These are phyloP conservation scores for Fusarium sp. DNA, from an alignment of 2,329 filamentous ascomycete species.

Conservation along the genomic window DNA sequence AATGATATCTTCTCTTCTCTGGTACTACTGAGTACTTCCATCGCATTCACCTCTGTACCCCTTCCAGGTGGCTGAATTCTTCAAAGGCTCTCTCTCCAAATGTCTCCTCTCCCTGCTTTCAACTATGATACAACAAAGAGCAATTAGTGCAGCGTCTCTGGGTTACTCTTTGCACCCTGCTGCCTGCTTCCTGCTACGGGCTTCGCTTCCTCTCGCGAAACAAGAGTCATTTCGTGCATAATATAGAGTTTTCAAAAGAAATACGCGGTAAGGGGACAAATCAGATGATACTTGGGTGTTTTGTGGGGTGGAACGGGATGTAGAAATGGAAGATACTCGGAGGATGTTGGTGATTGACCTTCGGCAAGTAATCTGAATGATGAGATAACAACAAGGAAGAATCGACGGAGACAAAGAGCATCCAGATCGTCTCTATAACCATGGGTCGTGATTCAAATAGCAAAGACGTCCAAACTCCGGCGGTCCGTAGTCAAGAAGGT, in stretches of 20 bases:
- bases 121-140: conserved; percentile 43
- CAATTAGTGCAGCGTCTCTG: conserved; percentile 18
- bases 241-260: conserved; percentile 31
- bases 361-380: conserved; percentile 16
- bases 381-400: conserved; percentile 14
- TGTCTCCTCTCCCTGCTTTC: conserved; percentile 4
- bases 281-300: conserved; percentile 17
- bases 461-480: conserved; percentile 44
- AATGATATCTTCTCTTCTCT: conserved; percentile 22
- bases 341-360: not conserved
- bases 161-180: conserved; percentile 3
- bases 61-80: not conserved
- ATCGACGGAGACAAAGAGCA: conserved; percentile 31
- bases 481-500: conserved; percentile 39
- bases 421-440: conserved; percentile 47
- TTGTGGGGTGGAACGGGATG: not conserved
- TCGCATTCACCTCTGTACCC: conserved; percentile 20
- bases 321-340: not conserved
- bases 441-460: conserved; percentile 45
- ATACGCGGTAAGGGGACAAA: not conserved
- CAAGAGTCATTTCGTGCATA: conserved; percentile 24
- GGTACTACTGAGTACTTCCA: conserved; percentile 18
- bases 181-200: conserved; percentile 12
- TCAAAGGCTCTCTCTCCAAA: conserved; percentile 8
- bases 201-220: conserved; percentile 5